phyloP scores from a whole-genome alignment of 148 eudicot species.

The Heliamphora exappendiculata region DNA sequence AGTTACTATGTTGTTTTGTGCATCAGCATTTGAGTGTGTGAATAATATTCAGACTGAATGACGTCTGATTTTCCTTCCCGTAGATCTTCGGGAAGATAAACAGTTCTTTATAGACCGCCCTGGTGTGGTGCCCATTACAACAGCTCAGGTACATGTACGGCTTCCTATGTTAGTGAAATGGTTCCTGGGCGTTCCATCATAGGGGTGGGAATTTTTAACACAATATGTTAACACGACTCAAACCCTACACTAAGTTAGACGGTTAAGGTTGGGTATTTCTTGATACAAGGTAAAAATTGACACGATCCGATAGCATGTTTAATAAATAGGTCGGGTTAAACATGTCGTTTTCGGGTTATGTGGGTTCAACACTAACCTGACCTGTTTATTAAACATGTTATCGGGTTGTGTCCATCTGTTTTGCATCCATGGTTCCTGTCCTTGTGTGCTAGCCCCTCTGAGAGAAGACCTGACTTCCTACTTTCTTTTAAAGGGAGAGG shows the following conservation, averaged over 20 bases:
- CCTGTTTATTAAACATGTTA: no score
- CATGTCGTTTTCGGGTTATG: no score
- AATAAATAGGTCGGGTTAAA: no score
- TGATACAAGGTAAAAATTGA: no score
- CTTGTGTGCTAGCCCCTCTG: not conserved
- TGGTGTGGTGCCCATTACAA: conserved; percentile 68
- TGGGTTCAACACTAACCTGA: no score
- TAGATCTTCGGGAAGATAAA: conserved; percentile 85
- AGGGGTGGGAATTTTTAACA: no score
- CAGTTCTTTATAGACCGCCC: conserved; percentile 69
- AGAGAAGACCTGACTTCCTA: conserved; percentile 10
- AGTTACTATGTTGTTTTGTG: not conserved
- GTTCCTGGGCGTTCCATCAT: not conserved
- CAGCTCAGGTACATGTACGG: conserved; percentile 43
- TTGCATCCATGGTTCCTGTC: not conserved
- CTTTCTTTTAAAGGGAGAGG: conserved; percentile 56
- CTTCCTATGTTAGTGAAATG: not conserved
- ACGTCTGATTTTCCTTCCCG: conserved; percentile 4
- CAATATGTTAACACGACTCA: no score
- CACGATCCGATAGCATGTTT: no score
- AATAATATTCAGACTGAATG: not conserved
- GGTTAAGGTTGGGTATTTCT: no score
- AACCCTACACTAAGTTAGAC: no score
- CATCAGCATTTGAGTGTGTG: no score
- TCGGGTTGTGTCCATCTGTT: not conserved